Conservation (phyloP, 164 flowering plant genomes). For the Akebia trifoliata region DNA sequence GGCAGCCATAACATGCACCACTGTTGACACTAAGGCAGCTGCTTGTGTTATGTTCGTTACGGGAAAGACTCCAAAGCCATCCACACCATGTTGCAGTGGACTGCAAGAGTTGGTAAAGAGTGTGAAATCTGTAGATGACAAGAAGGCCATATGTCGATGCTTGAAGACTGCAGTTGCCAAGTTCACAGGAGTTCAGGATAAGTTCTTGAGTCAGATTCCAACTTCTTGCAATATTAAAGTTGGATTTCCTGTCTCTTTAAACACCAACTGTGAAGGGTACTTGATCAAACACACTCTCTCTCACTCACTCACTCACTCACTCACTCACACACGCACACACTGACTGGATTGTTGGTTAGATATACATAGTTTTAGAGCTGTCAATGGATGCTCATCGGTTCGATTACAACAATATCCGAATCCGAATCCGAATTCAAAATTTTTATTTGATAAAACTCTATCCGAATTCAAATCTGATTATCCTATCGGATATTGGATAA, state of each 20-base stretch:
- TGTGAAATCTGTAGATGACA: constrained; percentile 28
- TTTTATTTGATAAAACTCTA: too few relatives aligned
- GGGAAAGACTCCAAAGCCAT: constrained; percentile 29
- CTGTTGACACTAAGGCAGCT: constrained; percentile 27
- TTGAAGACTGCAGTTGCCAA: constrained; percentile 29
- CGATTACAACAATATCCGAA: too few relatives aligned
- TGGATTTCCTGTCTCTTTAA: constrained; percentile 38
- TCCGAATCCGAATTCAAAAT: too few relatives aligned
- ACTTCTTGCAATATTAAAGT: constrained; percentile 35
- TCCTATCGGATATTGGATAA: too few relatives aligned
- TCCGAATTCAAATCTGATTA: too few relatives aligned
- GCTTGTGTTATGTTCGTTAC: constrained; percentile 29
- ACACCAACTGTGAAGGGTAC: constrained; percentile 35
- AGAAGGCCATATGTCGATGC: constrained; percentile 39
- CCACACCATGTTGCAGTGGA: constrained; percentile 33
- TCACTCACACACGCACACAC: too few relatives aligned
- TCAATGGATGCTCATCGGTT: too few relatives aligned
- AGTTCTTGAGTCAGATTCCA: constrained; percentile 37
- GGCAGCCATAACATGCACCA: constrained; percentile 26
- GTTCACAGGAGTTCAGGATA: constrained; percentile 29
- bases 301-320: too few relatives aligned
- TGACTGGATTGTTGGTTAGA: too few relatives aligned
- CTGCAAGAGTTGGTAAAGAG: constrained; percentile 29
- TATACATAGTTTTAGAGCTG: too few relatives aligned
- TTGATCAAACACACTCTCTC: too few relatives aligned